Evolutionary conservation across 2,329 filamentous ascomycete genomes (phyloP), one percentile per base, ranked within the genome.

Genomic region (Magnaporthales sp.): DNA sequence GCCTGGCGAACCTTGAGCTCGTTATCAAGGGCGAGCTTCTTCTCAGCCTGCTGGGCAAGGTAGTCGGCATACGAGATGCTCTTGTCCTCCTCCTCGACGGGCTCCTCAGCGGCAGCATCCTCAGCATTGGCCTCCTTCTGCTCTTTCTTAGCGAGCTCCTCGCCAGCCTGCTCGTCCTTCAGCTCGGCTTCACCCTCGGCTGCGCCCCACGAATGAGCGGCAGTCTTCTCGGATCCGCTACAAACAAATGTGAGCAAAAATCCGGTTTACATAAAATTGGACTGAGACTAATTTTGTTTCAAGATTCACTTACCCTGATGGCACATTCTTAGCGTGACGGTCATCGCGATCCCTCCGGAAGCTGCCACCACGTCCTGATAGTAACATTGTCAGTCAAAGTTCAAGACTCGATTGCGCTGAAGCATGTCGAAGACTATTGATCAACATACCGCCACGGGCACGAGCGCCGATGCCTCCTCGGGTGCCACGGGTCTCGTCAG

Each of bases 131-230:
- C 38, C 69, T 92, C 90, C 81, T 91, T 92, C 81, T 92, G 86
- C 76, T 98, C 94, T 71, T 84, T 83, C 80, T 92, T 86, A 72
- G 95, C 95, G 73, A 97, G 96, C 73, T 87, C 90, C 79, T 96
- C 93, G 73, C 91, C 95, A 73, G 90, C 92, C 80, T 92, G 87
- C 86, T 98, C 95, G 74, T 98, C 95, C 76, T 91, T 91, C 81
- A 91, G 88, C 82, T 96, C 92, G 76, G 90, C 90, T 70, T 89
- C 83, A 74, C 93, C 95, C 76, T 92, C 90, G 73, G 86, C 85
- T 75, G 87, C 89, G 74, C 94, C 95, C 93, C 94, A 98, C 74
- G 91, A 91, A 79, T 94, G 91, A 76, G 88, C 91, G 77, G 90
- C 88, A 81, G 94, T 90, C 87, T 96, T 96, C 74, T 92, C 90